Percentiles rank a stretch among this genome's conserved stretches.
These are phyloP conservation scores for Bremia lactucae DNA, from an alignment of 352 stramenopile genomes.

Conservation along the genomic window DNA sequence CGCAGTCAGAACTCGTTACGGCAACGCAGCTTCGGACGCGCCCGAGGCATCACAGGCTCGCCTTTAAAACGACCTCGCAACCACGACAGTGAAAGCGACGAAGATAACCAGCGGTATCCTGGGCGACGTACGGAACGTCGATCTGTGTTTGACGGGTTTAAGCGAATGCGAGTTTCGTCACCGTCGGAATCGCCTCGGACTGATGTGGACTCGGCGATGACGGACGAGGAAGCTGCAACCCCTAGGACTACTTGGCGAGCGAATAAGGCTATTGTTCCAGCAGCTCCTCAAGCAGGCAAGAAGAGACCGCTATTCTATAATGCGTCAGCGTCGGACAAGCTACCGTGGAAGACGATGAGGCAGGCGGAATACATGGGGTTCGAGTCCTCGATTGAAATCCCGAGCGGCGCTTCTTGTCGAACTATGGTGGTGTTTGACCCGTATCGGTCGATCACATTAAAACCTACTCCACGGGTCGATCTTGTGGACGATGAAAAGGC, in stretches of 20 bases:
- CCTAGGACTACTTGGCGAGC: conserved; percentile 14
- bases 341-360: conserved; percentile 11
- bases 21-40: conserved; percentile 39
- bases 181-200: conserved; percentile 16
- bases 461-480: conserved; percentile 27
- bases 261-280: conserved; percentile 15
- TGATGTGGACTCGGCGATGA: conserved; percentile 21
- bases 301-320: conserved; percentile 14
- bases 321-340: background rate
- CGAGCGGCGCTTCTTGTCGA: conserved; percentile 23
- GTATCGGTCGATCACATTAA: conserved; percentile 18
- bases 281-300: conserved; percentile 1
- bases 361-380: background rate
- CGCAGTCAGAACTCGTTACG: conserved; percentile 28
- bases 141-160: conserved; percentile 46
- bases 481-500: conserved; percentile 37
- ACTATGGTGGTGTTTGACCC: conserved; percentile 56
- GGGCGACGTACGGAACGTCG: conserved; percentile 1
- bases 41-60: conserved; percentile 11
- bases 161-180: conserved; percentile 58
- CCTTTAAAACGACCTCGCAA: conserved; percentile 35
- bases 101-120: conserved; percentile 1
- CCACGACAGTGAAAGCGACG: conserved; percentile 11
- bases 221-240: conserved; percentile 22
- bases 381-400: conserved; percentile 6